These are phyloP conservation scores for Plasmopara muralis DNA, from an alignment of 352 stramenopile genomes.

Conservation along the genomic window DNA sequence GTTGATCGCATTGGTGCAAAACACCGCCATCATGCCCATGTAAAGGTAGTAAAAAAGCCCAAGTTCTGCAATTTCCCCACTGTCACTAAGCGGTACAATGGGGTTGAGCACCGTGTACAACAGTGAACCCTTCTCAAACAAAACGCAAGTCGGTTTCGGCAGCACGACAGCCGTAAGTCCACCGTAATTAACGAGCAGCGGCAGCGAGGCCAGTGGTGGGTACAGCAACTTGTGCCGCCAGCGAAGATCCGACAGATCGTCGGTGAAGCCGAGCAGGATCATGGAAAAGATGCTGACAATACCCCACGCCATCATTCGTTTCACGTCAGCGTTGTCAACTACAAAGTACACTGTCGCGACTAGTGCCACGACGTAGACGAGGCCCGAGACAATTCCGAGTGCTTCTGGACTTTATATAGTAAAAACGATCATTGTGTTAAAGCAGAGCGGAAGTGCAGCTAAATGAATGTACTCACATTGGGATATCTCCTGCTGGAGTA, in stretches of 20 bases:
- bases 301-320: constrained; percentile 77
- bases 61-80: constrained; percentile 89
- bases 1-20: constrained; percentile 99
- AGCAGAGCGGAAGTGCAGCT: not conserved
- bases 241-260: constrained; percentile 96
- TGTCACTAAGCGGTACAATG: constrained; percentile 59
- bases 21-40: constrained; percentile 98
- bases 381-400: constrained; percentile 80
- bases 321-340: constrained; percentile 58
- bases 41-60: constrained; percentile 95
- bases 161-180: constrained; percentile 93
- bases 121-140: constrained; percentile 57
- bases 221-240: constrained; percentile 97
- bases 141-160: constrained; percentile 78
- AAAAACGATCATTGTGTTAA: not conserved
- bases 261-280: constrained; percentile 88
- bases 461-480: constrained; percentile 52
- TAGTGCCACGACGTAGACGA: constrained; percentile 74
- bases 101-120: constrained; percentile 55
- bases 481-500: constrained; percentile 77
- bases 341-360: constrained; percentile 64
- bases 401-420: constrained; percentile 62
- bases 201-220: constrained; percentile 93
- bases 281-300: constrained; percentile 86
- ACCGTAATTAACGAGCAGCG: constrained; percentile 94